Percentiles rank a stretch among this genome's conserved stretches.
Conservation (phyloP, 1,139 yeast species). For the Yamadazyma buinensis region DNA sequence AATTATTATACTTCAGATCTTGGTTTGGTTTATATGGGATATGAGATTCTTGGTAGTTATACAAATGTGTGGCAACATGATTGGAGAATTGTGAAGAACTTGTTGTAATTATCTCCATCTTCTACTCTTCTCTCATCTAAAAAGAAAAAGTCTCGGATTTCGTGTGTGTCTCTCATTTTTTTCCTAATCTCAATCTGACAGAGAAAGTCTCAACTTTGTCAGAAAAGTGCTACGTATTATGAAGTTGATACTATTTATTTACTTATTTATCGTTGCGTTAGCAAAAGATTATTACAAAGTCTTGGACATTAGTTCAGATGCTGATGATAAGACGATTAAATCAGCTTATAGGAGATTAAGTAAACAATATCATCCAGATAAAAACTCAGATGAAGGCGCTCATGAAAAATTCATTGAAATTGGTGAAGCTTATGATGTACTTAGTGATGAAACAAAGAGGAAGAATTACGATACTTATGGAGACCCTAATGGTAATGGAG, state of each 20-base stretch:
- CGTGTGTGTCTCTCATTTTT: too few relatives aligned
- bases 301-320: constrained; percentile 67
- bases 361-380: constrained; percentile 92
- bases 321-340: constrained; percentile 79
- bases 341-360: constrained; percentile 81
- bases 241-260: constrained; percentile 6
- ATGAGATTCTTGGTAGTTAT: constrained; percentile 71
- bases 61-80: constrained; percentile 72
- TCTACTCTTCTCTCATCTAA: background rate
- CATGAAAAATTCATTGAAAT: constrained; percentile 84
- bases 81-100: constrained; percentile 73
- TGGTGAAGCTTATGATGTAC: constrained; percentile 90
- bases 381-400: constrained; percentile 79
- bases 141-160: too few relatives aligned
- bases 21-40: constrained; percentile 45
- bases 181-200: too few relatives aligned
- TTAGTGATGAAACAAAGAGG: constrained; percentile 72
- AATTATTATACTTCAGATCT: constrained; percentile 26
- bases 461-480: constrained; percentile 76
- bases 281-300: constrained; percentile 33
- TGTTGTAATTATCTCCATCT: constrained; percentile 57
- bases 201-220: constrained; percentile 47
- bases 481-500: constrained; percentile 63
- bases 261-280: constrained; percentile 9
- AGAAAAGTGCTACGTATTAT: background rate